Conservation (phyloP, 805 yeast genomes). For the Sungouiozyma intestinalis region DNA sequence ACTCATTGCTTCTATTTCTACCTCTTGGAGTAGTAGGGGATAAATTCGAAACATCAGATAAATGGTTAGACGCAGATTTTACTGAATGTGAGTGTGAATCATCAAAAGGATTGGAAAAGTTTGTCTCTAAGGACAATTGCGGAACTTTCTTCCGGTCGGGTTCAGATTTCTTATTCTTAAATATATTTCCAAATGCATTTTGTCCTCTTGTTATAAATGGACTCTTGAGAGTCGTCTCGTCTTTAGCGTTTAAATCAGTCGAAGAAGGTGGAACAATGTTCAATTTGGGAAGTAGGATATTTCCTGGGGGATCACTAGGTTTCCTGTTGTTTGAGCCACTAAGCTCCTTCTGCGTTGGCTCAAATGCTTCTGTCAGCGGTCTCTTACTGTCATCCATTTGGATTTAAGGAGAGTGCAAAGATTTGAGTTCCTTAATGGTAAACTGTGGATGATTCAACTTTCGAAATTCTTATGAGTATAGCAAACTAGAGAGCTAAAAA, state of each 20-base stretch:
- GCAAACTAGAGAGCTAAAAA: not conserved
- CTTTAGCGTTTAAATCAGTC: slow-evolving; percentile 13
- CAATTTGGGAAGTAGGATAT: not conserved
- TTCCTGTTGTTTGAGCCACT: slow-evolving; percentile 1
- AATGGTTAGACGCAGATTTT: not conserved
- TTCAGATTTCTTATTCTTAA: not conserved
- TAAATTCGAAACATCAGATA: not conserved
- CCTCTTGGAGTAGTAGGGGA: slow-evolving; percentile 1
- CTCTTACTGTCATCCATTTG: slow-evolving; percentile 12
- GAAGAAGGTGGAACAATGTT: slow-evolving; percentile 12
- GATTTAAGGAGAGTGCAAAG: not conserved
- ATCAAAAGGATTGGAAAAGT: not conserved
- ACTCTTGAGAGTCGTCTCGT: slow-evolving; percentile 1
- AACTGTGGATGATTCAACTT: too few relatives aligned
- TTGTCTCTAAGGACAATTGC: not conserved
- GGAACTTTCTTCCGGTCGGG: not conserved
- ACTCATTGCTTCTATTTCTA: slow-evolving; percentile 3
- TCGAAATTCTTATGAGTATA: too few relatives aligned
- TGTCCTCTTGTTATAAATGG: not conserved
- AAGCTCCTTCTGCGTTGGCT: slow-evolving; percentile 3
- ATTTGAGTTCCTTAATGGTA: too few relatives aligned
- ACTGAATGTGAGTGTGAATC: not conserved
- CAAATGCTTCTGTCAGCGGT: slow-evolving; percentile 15
- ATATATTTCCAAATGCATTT: not conserved
- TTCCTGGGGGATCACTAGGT: not conserved